phyloP scores from a whole-genome alignment of 371 early-diverging fungal species.

The Zychaea mexicana region DNA sequence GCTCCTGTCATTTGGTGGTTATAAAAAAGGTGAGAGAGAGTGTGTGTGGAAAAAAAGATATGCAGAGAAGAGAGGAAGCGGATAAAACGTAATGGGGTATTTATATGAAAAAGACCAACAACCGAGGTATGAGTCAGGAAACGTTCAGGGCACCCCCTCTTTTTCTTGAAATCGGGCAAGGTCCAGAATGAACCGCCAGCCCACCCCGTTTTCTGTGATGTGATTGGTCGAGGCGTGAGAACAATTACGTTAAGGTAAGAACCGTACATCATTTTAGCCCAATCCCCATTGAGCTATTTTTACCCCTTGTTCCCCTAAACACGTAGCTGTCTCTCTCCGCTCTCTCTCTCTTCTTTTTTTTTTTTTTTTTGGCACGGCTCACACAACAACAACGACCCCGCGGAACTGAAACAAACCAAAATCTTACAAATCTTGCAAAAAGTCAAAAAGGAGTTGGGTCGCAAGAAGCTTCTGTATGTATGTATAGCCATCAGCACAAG shows the following conservation, averaged over 20 bases:
- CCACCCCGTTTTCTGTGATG: no score
- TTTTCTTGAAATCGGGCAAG: neutral
- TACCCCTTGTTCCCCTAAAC: neutral
- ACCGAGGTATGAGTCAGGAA: slow-evolving; percentile 3
- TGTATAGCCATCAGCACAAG: no score
- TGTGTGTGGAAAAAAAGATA: neutral
- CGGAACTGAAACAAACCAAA: no score
- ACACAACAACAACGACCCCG: no score
- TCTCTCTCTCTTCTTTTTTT: neutral
- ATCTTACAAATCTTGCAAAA: no score
- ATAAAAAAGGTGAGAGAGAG: neutral
- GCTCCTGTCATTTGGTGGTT: slow-evolving; percentile 16
- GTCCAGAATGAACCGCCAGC: neutral
- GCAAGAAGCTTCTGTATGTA: no score
- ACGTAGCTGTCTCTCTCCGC: no score
- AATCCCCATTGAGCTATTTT: neutral
- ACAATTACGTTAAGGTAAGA: neutral
- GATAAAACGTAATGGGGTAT: neutral
- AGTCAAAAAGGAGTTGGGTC: no score
- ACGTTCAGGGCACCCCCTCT: neutral
- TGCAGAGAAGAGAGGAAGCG: neutral
- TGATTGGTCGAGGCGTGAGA: slow-evolving; percentile 12
- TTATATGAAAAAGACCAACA: slow-evolving; percentile 6
- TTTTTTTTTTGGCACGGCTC: no score
- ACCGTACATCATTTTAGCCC: neutral